These are phyloP conservation scores for Fistulifera solaris DNA, from an alignment of 108 stramenopile species.

Conservation along the genomic window DNA sequence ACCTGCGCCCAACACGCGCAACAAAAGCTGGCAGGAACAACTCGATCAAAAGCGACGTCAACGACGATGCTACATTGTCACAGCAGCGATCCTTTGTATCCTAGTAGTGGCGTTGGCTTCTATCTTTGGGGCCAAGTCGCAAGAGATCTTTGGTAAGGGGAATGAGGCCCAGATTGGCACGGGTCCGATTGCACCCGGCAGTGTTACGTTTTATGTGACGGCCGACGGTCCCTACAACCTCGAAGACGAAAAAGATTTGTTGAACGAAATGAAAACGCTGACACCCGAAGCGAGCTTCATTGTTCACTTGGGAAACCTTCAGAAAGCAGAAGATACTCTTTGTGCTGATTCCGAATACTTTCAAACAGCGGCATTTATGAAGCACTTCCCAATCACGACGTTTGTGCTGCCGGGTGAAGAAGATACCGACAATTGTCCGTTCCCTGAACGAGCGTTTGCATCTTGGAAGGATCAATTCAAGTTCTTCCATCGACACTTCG, in stretches of 20 bases:
- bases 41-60: conserved; percentile 23
- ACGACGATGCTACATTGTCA: conserved; percentile 10
- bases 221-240: conserved; percentile 53
- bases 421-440: conserved; percentile 67
- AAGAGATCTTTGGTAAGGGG: not conserved
- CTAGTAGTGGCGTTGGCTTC: conserved; percentile 3
- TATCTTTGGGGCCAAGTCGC: not conserved
- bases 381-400: conserved; percentile 43
- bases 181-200: not conserved
- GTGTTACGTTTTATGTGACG: conserved; percentile 65
- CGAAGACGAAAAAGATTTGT: conserved; percentile 29
- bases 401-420: conserved; percentile 61
- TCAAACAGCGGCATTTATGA: conserved; percentile 26
- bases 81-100: not conserved
- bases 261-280: conserved; percentile 35
- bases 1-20: not conserved
- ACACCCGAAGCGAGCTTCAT: conserved; percentile 60
- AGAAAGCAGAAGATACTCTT: conserved; percentile 27
- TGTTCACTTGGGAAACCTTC: conserved; percentile 71
- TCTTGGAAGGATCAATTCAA: conserved; percentile 46
- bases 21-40: conserved; percentile 35
- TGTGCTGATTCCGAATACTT: conserved; percentile 45
- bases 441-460: conserved; percentile 22
- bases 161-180: not conserved
- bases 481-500: conserved; percentile 19